Conservation (phyloP, 768 basidiomycete genomes). For the Rhodotorula diobovata region DNA sequence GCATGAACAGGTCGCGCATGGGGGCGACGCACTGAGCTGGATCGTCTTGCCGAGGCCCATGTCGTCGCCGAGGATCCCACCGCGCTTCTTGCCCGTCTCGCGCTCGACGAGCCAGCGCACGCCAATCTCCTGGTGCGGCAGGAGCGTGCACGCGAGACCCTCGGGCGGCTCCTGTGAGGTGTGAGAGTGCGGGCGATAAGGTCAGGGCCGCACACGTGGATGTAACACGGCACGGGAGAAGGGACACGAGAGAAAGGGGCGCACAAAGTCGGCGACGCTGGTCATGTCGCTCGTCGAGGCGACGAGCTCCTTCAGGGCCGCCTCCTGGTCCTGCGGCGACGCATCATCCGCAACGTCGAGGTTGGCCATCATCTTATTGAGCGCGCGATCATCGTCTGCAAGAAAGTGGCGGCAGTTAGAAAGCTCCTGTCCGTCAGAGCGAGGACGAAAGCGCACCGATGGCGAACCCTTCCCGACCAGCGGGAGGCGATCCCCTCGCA, state of each 20-base stretch:
- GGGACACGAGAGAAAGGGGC: too few species aligned
- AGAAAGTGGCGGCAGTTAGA: too few species aligned
- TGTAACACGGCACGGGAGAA: too few species aligned
- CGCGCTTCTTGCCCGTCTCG: constrained; percentile 61
- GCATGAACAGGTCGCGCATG: neutral
- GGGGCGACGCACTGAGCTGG: constrained; percentile 55
- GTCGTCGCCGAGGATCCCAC: constrained; percentile 56
- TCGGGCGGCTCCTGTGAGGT: neutral
- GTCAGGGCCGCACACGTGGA: too few species aligned
- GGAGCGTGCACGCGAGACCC: constrained; percentile 20
- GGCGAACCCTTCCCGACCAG: neutral
- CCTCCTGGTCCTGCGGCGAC: constrained; percentile 11
- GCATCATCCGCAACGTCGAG: constrained; percentile 14
- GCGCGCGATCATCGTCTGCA: constrained; percentile 21
- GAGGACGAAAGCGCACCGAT: neutral
- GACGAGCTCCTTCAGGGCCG: constrained; percentile 28
- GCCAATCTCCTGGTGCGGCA: constrained; percentile 63
- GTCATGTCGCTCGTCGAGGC: constrained; percentile 7
- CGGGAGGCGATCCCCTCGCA: neutral
- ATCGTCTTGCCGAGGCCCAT: constrained; percentile 65
- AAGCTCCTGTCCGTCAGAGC: too few species aligned
- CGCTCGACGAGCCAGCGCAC: constrained; percentile 81
- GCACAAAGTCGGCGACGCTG: constrained; percentile 4
- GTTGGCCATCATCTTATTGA: constrained; percentile 1
- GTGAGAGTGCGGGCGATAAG: too few species aligned